phyloP scores from a whole-genome alignment of 1,139 yeast species.

The Yamadazyma siamensis region DNA sequence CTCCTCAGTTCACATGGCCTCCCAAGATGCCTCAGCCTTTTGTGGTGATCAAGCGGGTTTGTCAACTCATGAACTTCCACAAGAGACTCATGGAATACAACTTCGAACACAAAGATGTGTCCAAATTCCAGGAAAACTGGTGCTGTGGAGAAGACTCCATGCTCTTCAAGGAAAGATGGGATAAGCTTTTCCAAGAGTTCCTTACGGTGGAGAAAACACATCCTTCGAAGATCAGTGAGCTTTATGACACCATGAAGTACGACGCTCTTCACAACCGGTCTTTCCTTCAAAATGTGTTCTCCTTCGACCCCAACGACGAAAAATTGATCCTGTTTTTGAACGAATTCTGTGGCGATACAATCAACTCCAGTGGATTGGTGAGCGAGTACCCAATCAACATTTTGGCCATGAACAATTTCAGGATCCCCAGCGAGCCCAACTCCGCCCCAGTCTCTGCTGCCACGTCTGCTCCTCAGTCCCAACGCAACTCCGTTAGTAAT shows the following conservation, averaged over 20 bases:
- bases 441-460: conserved; percentile 7
- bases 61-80: conserved; percentile 93
- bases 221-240: conserved; percentile 93
- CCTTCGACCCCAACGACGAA: conserved; percentile 60
- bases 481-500: conserved; percentile 26
- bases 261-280: conserved; percentile 95
- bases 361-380: conserved; percentile 62
- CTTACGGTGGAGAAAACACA: conserved; percentile 93
- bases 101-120: conserved; percentile 64
- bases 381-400: conserved; percentile 79
- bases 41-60: conserved; percentile 87
- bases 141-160: conserved; percentile 96
- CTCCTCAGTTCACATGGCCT: conserved; percentile 99
- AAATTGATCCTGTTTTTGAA: conserved; percentile 35
- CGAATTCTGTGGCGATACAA: conserved; percentile 46
- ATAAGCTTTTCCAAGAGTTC: conserved; percentile 89
- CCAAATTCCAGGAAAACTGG: conserved; percentile 76
- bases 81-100: conserved; percentile 81
- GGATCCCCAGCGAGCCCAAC: conserved; percentile 38
- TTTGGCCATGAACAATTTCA: conserved; percentile 73
- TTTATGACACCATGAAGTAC: conserved; percentile 97
- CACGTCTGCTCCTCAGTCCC: conserved; percentile 11
- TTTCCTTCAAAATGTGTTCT: conserved; percentile 78
- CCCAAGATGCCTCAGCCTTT: conserved; percentile 97
- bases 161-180: conserved; percentile 95